A percentile compares a stretch with the other conserved stretches of the same genome.
phyloP scores from a whole-genome alignment of 352 stramenopile genomes.

The Saprolegnia diclina region DNA sequence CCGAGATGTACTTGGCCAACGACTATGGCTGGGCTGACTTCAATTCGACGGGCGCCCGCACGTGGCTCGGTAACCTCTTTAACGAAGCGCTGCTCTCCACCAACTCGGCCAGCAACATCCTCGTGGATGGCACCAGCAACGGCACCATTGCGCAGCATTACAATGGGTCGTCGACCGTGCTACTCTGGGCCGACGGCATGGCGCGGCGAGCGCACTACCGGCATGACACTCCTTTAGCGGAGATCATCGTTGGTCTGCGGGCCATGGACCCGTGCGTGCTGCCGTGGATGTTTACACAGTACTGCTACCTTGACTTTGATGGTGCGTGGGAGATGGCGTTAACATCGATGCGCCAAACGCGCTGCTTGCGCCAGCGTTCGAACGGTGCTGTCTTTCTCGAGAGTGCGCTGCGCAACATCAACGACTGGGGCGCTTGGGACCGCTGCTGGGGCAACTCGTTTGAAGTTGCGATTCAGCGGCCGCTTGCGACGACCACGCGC shows the following conservation, averaged over 20 bases:
- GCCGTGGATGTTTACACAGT: constrained; percentile 1
- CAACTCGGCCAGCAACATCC: background rate
- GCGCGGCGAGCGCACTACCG: background rate
- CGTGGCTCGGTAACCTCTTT: background rate
- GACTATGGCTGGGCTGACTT: constrained; percentile 19
- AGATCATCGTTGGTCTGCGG: background rate
- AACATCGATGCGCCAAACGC: background rate
- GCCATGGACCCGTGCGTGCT: background rate
- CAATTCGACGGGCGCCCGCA: background rate
- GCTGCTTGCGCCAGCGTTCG: background rate
- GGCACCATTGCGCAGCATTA: background rate
- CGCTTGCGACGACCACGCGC: background rate
- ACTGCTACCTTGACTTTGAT: background rate
- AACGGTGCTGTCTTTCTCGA: constrained; percentile 6
- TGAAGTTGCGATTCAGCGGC: background rate
- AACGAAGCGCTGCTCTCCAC: background rate
- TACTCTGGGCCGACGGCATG: background rate
- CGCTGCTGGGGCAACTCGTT: constrained; percentile 8
- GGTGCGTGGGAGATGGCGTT: background rate
- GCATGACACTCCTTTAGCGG: background rate
- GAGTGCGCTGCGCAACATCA: background rate
- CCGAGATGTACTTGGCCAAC: background rate
- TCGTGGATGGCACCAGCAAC: background rate
- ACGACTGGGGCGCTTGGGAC: background rate
- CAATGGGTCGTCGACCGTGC: background rate